Evolutionary conservation across 371 early-diverging fungal species (phyloP).

Genomic region (Pancytospora epiphaga): DNA sequence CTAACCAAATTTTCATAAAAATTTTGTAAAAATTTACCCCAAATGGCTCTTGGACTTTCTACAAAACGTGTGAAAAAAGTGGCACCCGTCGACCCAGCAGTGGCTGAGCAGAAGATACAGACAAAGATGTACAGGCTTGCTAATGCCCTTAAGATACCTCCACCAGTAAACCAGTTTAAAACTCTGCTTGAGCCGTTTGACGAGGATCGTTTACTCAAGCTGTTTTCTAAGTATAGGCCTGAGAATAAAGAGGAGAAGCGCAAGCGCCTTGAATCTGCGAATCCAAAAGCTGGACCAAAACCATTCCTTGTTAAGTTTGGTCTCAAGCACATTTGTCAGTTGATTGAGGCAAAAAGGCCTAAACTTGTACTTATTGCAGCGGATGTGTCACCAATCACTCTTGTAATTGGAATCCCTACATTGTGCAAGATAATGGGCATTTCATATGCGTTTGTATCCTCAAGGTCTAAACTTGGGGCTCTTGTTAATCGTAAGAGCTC

Average conservation of each 20-base stretch:
- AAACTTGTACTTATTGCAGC: slow-evolving; percentile 92
- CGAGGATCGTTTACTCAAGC: slow-evolving; percentile 71
- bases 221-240: slow-evolving; percentile 96
- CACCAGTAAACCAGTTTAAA: slow-evolving; percentile 96
- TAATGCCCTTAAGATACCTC: slow-evolving; percentile 95
- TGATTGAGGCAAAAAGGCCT: slow-evolving; percentile 93
- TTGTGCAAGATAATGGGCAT: slow-evolving; percentile 99
- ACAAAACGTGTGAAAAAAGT: slow-evolving; percentile 8
- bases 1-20: too few relatives aligned
- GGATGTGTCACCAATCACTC: slow-evolving; percentile 96
- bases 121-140: slow-evolving; percentile 68
- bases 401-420: slow-evolving; percentile 94
- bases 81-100: slow-evolving; percentile 27
- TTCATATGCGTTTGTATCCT: slow-evolving; percentile 94
- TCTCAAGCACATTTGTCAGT: slow-evolving; percentile 92
- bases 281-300: slow-evolving; percentile 75
- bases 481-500: slow-evolving; percentile 97
- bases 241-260: slow-evolving; percentile 89
- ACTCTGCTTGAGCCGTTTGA: slow-evolving; percentile 86
- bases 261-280: slow-evolving; percentile 75
- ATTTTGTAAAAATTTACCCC: neutral
- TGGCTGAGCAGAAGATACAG: slow-evolving; percentile 38
- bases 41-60: slow-evolving; percentile 15
- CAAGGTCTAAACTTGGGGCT: slow-evolving; percentile 86
- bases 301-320: slow-evolving; percentile 90